A percentile compares a stretch with the other conserved stretches of the same genome.
Conservation (phyloP, 2,329 filamentous ascomycete genomes). For the Xylaria sp. region DNA sequence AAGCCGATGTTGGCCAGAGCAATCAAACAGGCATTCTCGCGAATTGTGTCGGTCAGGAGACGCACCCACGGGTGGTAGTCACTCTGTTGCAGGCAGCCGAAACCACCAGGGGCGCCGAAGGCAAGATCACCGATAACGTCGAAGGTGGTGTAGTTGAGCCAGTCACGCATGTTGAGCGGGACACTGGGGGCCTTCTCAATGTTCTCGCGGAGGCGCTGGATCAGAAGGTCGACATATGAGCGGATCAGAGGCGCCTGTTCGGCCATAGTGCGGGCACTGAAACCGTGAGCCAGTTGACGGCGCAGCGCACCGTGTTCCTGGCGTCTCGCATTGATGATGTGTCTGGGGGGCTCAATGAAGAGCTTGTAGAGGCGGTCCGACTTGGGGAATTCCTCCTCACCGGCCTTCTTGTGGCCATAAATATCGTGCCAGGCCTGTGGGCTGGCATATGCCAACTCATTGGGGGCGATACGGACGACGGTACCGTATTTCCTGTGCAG, state of each 20-base stretch:
- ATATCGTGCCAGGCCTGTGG: slow-evolving; percentile 55
- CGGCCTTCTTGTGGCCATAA: slow-evolving; percentile 52
- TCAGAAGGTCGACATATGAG: slow-evolving; percentile 53
- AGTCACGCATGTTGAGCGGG: slow-evolving; percentile 52
- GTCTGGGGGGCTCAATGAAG: slow-evolving; percentile 42
- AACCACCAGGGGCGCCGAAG: slow-evolving; percentile 55
- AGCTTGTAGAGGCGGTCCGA: slow-evolving; percentile 46
- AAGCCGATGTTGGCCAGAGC: slow-evolving; percentile 40
- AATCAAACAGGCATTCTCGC: slow-evolving; percentile 39
- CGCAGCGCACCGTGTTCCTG: slow-evolving; percentile 51
- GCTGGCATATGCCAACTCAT: slow-evolving; percentile 56
- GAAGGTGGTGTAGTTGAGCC: slow-evolving; percentile 56
- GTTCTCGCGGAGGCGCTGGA: slow-evolving; percentile 48
- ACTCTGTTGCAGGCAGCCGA: slow-evolving; percentile 52
- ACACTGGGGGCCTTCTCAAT: slow-evolving; percentile 42
- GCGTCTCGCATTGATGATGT: slow-evolving; percentile 49
- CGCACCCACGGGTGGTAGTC: slow-evolving; percentile 52
- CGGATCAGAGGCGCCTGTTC: slow-evolving; percentile 56
- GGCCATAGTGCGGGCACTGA: slow-evolving; percentile 54
- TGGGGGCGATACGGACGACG: slow-evolving; percentile 56
- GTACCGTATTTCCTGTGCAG: slow-evolving; percentile 55
- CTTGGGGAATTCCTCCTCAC: slow-evolving; percentile 50
- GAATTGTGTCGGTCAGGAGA: slow-evolving; percentile 48
- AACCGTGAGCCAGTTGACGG: slow-evolving; percentile 54
- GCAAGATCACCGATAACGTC: slow-evolving; percentile 60